Base-by-base conservation (phyloP, 768 basidiomycete genomes). In the Lentinula guzmanii region DNA sequence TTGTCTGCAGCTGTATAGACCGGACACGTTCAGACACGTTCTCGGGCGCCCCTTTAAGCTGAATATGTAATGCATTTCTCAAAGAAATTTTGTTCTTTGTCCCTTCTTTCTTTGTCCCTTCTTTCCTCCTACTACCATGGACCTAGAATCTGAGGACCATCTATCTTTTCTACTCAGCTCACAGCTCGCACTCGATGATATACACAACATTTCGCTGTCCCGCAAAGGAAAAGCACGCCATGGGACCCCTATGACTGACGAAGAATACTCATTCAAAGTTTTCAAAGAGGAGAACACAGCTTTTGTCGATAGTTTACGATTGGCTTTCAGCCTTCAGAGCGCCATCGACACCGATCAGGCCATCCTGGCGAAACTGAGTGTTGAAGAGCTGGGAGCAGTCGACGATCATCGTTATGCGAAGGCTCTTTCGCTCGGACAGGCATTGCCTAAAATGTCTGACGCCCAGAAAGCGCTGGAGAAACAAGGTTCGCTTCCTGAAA, bases 391-490 rank as follows among this genome's bases (percentile, higher is more conserved):
- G 33, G 75, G 71, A 5, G 76, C 77, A 5, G 62, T 61, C 0
- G 77, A 80, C 34, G 81, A 85, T 64, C 76, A 74, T 37, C 65
- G 60, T 3, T 77, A 76, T 24, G 80, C 82, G 3, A 48, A 76
- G 41, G 74, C 79, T 5, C 65, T 79, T 5, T 54, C 70, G 50
- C 63, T 68, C 3, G 79, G 76, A 1, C 61, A 67, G 28, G 34
- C 10, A 3, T 24, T 65, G 10, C 66, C 66, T 7, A 24, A 37
- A 5, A 60, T 55, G n/a, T 61, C 62, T 2, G 58, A 53, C 2
- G 60, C 64, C 33, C 65, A 63, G 61, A 57, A 50, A 18, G 33
- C 21, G n/a, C 39, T 61, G 35, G 62, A 58, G 45, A 31, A 28
- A 24, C 31, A 15, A 61, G 24, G 10, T 18, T 4, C 52, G 50